phyloP scores from a whole-genome alignment of 768 basidiomycete species.

The Xanthoconium purpureum region DNA sequence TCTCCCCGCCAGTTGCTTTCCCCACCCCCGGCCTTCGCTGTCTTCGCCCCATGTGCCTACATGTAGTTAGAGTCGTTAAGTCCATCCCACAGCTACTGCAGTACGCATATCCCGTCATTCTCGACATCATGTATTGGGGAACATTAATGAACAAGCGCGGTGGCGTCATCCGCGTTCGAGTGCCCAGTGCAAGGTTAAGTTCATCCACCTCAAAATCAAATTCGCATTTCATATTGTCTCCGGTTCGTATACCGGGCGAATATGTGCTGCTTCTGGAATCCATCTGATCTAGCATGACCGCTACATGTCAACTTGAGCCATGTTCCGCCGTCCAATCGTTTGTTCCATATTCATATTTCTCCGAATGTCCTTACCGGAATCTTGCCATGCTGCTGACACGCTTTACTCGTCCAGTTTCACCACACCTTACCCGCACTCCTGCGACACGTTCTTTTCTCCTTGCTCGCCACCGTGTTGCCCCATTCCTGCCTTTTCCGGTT shows the following conservation, averaged over 20 bases:
- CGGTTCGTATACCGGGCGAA: slow-evolving; percentile 30
- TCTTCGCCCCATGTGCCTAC: slow-evolving; percentile 13
- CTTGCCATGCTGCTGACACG: slow-evolving; percentile 65
- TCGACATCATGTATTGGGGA: slow-evolving; percentile 32
- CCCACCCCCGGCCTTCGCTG: slow-evolving; percentile 11
- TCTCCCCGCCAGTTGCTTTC: slow-evolving; percentile 7
- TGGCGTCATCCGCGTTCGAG: slow-evolving; percentile 32
- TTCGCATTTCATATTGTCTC: slow-evolving; percentile 40
- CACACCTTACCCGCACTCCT: slow-evolving; percentile 62
- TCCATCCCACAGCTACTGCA: slow-evolving; percentile 16
- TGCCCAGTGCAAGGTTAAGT: slow-evolving; percentile 35
- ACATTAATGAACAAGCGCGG: slow-evolving; percentile 33
- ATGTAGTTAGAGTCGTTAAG: slow-evolving; percentile 29
- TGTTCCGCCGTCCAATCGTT: slow-evolving; percentile 33
- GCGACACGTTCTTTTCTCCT: slow-evolving; percentile 58
- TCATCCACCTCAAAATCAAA: slow-evolving; percentile 41
- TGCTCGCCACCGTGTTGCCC: slow-evolving; percentile 48
- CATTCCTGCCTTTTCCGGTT: slow-evolving; percentile 55
- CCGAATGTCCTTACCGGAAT: slow-evolving; percentile 43
- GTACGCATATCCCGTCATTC: slow-evolving; percentile 22
- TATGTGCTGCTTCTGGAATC: slow-evolving; percentile 30
- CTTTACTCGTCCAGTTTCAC: slow-evolving; percentile 36
- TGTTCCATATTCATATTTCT: slow-evolving; percentile 48
- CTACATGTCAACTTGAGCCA: slow-evolving; percentile 17
- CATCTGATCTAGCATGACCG: slow-evolving; percentile 24